Conservation (phyloP, 768 basidiomycete species). For the Filobasidium floriforme region DNA sequence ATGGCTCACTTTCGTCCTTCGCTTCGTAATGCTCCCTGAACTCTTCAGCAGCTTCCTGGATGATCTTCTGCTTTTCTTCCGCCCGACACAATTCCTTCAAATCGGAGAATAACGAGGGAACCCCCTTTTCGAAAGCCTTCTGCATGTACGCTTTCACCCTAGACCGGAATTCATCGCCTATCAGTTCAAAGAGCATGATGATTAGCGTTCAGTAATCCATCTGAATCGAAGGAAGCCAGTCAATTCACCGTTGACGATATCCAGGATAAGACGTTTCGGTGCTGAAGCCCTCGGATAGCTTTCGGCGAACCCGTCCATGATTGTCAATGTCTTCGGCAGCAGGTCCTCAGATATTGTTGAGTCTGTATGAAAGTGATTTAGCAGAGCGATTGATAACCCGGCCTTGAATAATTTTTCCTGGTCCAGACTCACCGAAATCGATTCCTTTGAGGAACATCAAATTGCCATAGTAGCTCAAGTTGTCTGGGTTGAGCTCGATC, state of each 20-base stretch:
- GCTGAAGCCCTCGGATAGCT: constrained; percentile 63
- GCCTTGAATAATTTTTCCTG: background rate
- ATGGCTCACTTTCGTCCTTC: constrained; percentile 15
- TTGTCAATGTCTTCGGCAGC: constrained; percentile 51
- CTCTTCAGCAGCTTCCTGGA: constrained; percentile 66
- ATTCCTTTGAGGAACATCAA: constrained; percentile 62
- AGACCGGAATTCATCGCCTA: constrained; percentile 62
- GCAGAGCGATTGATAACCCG: constrained; percentile 5
- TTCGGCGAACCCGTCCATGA: constrained; percentile 57
- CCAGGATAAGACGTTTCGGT: constrained; percentile 66
- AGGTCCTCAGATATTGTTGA: constrained; percentile 46
- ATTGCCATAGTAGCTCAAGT: constrained; percentile 67
- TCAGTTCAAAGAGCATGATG: constrained; percentile 8
- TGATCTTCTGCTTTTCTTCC: constrained; percentile 56
- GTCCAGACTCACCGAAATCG: constrained; percentile 53
- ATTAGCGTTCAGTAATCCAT: background rate
- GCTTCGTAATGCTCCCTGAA: constrained; percentile 44
- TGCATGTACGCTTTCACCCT: constrained; percentile 62
- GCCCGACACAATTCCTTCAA: constrained; percentile 74
- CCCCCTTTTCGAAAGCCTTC: constrained; percentile 66
- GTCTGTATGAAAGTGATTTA: constrained; percentile 43
- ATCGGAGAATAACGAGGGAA: constrained; percentile 89
- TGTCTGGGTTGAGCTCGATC: constrained; percentile 78
- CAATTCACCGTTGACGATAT: constrained; percentile 53
- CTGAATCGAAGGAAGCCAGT: background rate